phyloP scores from a whole-genome alignment of 371 early-diverging fungal genomes.

The Chytridiales sp. region DNA sequence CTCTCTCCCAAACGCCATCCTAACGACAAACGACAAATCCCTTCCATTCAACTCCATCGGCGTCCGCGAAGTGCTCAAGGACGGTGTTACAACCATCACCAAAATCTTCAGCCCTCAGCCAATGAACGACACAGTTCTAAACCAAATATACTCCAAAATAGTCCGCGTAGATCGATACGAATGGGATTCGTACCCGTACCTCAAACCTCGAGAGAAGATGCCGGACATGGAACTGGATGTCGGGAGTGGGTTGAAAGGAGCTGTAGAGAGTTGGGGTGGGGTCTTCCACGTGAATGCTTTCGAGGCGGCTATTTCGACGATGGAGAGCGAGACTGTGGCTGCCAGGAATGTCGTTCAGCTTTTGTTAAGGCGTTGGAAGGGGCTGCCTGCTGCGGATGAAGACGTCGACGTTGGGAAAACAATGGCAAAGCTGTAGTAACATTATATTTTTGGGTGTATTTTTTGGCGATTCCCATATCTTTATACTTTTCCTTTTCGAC shows the following conservation, averaged over 20 bases:
- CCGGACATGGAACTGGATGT: not conserved
- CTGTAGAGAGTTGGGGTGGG: conserved; percentile 1
- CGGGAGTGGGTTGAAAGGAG: conserved; percentile 7
- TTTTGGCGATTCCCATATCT: too few relatives aligned
- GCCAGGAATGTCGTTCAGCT: conserved; percentile 26
- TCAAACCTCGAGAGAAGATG: conserved; percentile 33
- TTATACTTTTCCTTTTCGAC: too few relatives aligned
- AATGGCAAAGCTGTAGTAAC: too few relatives aligned
- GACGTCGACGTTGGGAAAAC: too few relatives aligned
- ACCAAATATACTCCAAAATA: conserved; percentile 59
- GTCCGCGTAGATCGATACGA: conserved; percentile 48
- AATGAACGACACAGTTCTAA: conserved; percentile 51
- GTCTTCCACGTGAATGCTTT: conserved; percentile 33
- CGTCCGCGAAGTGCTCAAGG: conserved; percentile 1
- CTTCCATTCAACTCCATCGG: conserved; percentile 18
- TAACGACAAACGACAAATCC: conserved; percentile 48
- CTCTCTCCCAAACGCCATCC: conserved; percentile 52
- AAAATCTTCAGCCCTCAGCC: conserved; percentile 28
- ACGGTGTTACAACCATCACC: conserved; percentile 13
- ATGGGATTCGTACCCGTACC: conserved; percentile 69
- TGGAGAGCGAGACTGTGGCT: conserved; percentile 38
- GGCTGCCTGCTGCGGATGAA: too few relatives aligned
- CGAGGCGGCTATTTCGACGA: conserved; percentile 38
- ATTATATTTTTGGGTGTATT: too few relatives aligned
- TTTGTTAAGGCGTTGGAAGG: conserved; percentile 15